Conservation (phyloP, 306 rosid species). For the Cucurbita moschata region DNA sequence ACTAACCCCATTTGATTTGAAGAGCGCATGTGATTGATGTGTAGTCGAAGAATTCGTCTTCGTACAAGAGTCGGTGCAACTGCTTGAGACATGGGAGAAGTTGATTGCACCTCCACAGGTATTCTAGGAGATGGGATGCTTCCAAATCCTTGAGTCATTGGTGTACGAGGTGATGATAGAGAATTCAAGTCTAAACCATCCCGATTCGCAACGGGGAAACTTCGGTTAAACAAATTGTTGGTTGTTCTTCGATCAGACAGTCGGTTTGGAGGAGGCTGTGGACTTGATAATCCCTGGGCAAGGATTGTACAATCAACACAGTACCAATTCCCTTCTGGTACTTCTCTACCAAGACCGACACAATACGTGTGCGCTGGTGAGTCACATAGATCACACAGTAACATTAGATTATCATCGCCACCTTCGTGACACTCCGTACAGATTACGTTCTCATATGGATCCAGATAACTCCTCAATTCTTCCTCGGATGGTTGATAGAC, state of each 20-base stretch:
- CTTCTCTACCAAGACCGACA: constrained; percentile 83
- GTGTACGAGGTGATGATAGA: constrained; percentile 41
- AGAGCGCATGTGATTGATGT: constrained; percentile 53
- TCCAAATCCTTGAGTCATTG: constrained; percentile 41
- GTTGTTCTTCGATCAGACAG: constrained; percentile 37
- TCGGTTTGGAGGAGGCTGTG: constrained; percentile 44
- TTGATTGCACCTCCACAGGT: constrained; percentile 39
- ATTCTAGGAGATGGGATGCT: constrained; percentile 50
- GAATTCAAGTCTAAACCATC: constrained; percentile 72
- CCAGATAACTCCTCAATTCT: constrained; percentile 88
- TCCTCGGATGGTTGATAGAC: constrained; percentile 98
- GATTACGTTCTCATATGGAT: constrained; percentile 76
- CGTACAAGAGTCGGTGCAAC: constrained; percentile 74
- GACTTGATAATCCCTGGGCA: constrained; percentile 53
- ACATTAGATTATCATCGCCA: constrained; percentile 82
- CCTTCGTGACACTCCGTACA: constrained; percentile 92
- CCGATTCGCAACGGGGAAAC: constrained; percentile 24
- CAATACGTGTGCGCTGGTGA: constrained; percentile 95
- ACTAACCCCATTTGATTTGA: constrained; percentile 32
- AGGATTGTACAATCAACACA: constrained; percentile 68
- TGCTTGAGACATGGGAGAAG: constrained; percentile 50
- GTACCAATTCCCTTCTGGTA: constrained; percentile 95
- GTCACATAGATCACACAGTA: constrained; percentile 89
- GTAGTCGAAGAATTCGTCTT: constrained; percentile 70
- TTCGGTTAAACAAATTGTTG: constrained; percentile 33